Evolutionary conservation across 208 protist genomes (phyloP), one percentile per base, ranked within the genome.

Genomic region (Tritrichomonas foetus): DNA sequence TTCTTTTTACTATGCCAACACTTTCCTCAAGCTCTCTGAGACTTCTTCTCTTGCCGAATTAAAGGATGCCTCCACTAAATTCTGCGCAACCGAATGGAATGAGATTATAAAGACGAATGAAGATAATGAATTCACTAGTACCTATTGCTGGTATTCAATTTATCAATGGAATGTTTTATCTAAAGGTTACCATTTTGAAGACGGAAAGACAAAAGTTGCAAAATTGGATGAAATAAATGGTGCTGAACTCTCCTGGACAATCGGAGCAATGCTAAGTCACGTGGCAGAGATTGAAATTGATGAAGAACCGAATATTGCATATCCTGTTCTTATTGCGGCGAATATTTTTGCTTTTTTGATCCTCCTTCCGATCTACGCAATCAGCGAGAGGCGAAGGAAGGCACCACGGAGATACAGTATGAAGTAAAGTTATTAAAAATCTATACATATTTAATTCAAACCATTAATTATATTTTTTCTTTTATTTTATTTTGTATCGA

Each of bases 131-230:
- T 84, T 53, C 22, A 11, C 44, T 49, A 0, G 16, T 33, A 53
- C 36, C 11, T 84, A 84, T 53, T 84, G 74, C 25, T 84, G 74
- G 74, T 53, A 84, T n/a, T 9, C 25, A 30, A 53, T 53, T 16
- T 84, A 84, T 53, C 74, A 84, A 53, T 84, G 36, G 14, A 84
- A 84, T 84, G 36, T 84, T 53, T 30, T 84, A 1, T 13, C 74
- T 2, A 84, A 84, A 84, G 74, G 36, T 30, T 84, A 84, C 53
- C 9, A 53, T 33, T 84, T 84, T 53, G 36, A 49, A n/a, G 74
- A 84, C 53, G 9, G 16, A 3, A 53, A 49, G 3, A 44, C 36
- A 47, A 1, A 47, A 53, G 41, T 84, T 53, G 44, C 25, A 1
- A 84, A 84, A n/a, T 3, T 16, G 53, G 41, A 84, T 84, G 36